Evolutionary conservation across 2,329 filamentous ascomycete genomes (phyloP), one percentile per base, ranked within the genome.

Genomic region (Ceratocystis albifundus): DNA sequence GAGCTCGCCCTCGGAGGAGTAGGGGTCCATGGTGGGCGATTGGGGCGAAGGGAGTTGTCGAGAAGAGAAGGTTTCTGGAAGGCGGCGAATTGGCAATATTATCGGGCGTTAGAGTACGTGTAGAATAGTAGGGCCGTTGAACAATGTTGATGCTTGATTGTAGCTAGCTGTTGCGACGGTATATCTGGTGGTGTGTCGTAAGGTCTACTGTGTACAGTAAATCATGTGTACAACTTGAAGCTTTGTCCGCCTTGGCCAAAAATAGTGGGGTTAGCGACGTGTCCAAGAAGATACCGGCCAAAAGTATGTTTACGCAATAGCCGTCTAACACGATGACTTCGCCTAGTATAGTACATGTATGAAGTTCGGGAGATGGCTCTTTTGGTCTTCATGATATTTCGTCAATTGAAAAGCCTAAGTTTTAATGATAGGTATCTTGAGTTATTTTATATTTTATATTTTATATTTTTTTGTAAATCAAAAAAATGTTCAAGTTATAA

Each of bases 1-100:
- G 71, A 88, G 77, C 78, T 88, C 86, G 77, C 85, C 85, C 76
- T 88, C 85, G 70, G 84, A 81, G 61, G 84, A 87, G 75, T 86
- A 88, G 70, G 85, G 84, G 75, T 88, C 85, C 85, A 88, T 88
- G 46, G 70, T 76, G 74, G 72, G 70, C 71, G 70, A 69, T 71
- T 64, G 48, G 67, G 59, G 20, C 44, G 62, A 22, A 45, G 64
- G 44, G 6, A 65, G 28, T 67, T 69, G 69, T 69, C 69, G 67
- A 65, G 63, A 67, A 59, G 61, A 69, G 45, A 22, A 55, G 65
- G 41, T 59, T 3, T 41, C 36, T 41, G 8, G 36, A 12, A 41
- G 36, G 36, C 12, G 36, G 12, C 4, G 36, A 41, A 15, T 41
- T 15, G 36, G 15, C 36, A 4, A 15, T 15, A 1, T 15, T 41